phyloP scores from a whole-genome alignment of 352 stramenopile genomes.

The Phytophthora sp. region DNA sequence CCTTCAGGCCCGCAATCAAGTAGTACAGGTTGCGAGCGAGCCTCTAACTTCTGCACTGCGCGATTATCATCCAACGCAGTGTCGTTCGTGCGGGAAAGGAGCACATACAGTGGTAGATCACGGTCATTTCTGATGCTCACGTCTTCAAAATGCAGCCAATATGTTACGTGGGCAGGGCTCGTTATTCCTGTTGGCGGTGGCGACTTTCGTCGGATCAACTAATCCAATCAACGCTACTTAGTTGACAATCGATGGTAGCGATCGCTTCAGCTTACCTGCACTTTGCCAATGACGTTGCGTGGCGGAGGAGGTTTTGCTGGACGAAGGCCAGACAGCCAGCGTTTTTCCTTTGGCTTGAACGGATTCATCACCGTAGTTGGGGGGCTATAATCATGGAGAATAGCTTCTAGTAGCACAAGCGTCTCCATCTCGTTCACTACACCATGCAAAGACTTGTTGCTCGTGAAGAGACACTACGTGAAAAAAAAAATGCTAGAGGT shows the following conservation, averaged over 20 bases:
- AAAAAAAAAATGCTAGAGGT: background rate
- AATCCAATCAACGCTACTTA: no score
- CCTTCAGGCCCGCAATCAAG: slow-evolving; percentile 67
- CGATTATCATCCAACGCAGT: slow-evolving; percentile 33
- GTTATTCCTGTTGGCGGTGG: background rate
- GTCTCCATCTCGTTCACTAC: slow-evolving; percentile 18
- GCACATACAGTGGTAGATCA: slow-evolving; percentile 60
- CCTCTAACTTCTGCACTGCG: slow-evolving; percentile 44
- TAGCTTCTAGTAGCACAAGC: slow-evolving; percentile 37
- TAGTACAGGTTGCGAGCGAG: slow-evolving; percentile 48
- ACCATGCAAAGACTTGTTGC: background rate
- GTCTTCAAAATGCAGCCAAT: slow-evolving; percentile 66
- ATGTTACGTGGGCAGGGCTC: slow-evolving; percentile 15
- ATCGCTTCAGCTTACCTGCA: slow-evolving; percentile 22
- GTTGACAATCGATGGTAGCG: no score
- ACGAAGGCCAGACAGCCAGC: slow-evolving; percentile 24
- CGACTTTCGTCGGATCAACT: slow-evolving; percentile 10
- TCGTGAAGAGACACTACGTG: slow-evolving; percentile 20
- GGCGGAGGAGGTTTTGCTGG: slow-evolving; percentile 3
- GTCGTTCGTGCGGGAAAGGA: slow-evolving; percentile 47
- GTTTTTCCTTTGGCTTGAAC: slow-evolving; percentile 28
- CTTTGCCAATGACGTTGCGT: slow-evolving; percentile 16
- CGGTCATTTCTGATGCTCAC: slow-evolving; percentile 62
- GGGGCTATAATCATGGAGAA: slow-evolving; percentile 32
- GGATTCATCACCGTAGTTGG: slow-evolving; percentile 24